phyloP scores from a whole-genome alignment of 2,329 filamentous ascomycete species.

The Dactylellina sp. region DNA sequence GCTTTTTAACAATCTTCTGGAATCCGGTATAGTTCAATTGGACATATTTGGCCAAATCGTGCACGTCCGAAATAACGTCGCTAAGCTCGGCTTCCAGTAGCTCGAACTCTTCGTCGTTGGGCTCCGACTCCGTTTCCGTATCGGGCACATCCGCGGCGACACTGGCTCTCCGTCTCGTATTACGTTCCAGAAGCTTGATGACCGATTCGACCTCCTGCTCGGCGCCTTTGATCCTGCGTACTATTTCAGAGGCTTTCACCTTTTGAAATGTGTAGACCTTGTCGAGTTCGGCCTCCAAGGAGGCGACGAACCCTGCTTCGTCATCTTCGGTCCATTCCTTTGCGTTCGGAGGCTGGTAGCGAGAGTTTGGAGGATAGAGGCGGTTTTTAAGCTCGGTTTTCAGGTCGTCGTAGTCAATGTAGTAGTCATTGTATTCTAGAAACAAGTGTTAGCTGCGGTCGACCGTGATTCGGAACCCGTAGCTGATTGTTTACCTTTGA shows the following conservation, averaged over 20 bases:
- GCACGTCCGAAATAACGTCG: constrained; percentile 97
- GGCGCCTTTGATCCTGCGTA: constrained; percentile 85
- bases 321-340: constrained; percentile 87
- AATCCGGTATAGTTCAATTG: constrained; percentile 99
- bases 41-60: constrained; percentile 97
- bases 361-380: constrained; percentile 70
- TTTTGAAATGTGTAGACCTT: constrained; percentile 98
- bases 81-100: constrained; percentile 93
- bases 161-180: constrained; percentile 65
- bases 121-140: constrained; percentile 62
- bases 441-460: background rate
- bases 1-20: constrained; percentile 99
- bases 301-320: constrained; percentile 85
- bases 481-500: constrained; percentile 69
- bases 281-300: constrained; percentile 91
- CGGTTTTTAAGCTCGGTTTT: constrained; percentile 84
- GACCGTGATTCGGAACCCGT: background rate
- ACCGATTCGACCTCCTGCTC: constrained; percentile 92
- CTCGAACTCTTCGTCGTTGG: constrained; percentile 92
- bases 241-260: constrained; percentile 95
- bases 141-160: constrained; percentile 61
- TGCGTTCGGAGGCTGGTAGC: constrained; percentile 62
- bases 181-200: constrained; percentile 75
- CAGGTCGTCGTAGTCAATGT: constrained; percentile 95
- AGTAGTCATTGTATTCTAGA: constrained; percentile 92